Evolutionary conservation across 305 asterid species (phyloP).

Genomic region (Solanum hybrid): DNA sequence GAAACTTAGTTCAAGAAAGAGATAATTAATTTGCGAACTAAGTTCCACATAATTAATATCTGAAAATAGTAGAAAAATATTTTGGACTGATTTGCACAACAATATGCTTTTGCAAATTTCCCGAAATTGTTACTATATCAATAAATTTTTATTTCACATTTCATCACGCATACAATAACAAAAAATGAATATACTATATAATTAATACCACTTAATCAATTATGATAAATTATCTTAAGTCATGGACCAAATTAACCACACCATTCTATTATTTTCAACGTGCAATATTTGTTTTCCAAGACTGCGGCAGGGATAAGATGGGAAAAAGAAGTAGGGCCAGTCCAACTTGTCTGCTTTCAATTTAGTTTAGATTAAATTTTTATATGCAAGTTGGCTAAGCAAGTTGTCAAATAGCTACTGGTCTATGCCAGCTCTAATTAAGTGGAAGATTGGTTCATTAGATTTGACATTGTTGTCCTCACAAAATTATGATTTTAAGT

Average conservation of each 20-base stretch:
- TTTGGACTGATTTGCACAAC: neutral
- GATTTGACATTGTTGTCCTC: slow-evolving; percentile 11
- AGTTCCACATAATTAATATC: neutral
- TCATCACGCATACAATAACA: neutral
- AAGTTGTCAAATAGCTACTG: slow-evolving; percentile 8
- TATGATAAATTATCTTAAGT: neutral
- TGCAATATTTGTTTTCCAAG: neutral
- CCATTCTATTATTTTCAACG: neutral
- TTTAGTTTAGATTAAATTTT: neutral
- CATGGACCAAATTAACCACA: neutral
- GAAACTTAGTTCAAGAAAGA: neutral
- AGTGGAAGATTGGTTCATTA: neutral
- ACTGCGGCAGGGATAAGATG: neutral
- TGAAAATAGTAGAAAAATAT: neutral
- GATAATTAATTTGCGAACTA: neutral
- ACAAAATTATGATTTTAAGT: neutral
- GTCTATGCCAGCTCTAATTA: neutral
- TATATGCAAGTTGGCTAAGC: slow-evolving; percentile 5
- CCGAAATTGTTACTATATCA: neutral
- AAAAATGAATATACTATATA: neutral
- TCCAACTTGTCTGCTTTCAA: neutral
- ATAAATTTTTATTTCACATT: neutral
- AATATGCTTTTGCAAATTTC: neutral
- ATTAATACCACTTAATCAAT: neutral
- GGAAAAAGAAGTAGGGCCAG: neutral